Evolutionary conservation across 164 flowering plant species (phyloP).

Genomic region (Litsea cubeba): DNA sequence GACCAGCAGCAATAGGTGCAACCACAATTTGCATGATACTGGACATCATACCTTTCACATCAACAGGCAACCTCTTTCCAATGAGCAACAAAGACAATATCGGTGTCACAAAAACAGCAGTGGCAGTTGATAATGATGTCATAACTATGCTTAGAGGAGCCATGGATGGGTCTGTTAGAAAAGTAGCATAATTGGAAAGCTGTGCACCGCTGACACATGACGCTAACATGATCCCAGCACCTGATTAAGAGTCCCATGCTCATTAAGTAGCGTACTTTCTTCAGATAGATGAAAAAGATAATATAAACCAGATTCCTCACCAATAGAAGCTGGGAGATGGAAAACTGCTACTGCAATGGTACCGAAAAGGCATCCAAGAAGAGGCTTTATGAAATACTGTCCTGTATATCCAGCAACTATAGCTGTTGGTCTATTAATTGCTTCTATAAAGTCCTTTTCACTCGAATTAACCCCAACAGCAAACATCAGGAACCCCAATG

Average conservation of each 20-base stretch:
- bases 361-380: slow-evolving; percentile 79
- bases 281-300: neutral
- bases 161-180: slow-evolving; percentile 76
- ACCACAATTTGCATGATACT: slow-evolving; percentile 90
- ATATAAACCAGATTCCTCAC: slow-evolving; percentile 30
- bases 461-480: slow-evolving; percentile 87
- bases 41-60: slow-evolving; percentile 88
- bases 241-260: slow-evolving; percentile 34
- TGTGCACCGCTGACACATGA: slow-evolving; percentile 99
- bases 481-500: slow-evolving; percentile 97
- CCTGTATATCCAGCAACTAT: slow-evolving; percentile 83
- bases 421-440: slow-evolving; percentile 71
- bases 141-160: slow-evolving; percentile 98
- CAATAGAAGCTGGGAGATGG: slow-evolving; percentile 74
- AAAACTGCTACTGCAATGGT: slow-evolving; percentile 52
- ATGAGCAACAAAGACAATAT: slow-evolving; percentile 73
- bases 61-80: slow-evolving; percentile 89
- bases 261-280: slow-evolving; percentile 4
- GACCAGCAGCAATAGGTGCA: slow-evolving; percentile 79
- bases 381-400: slow-evolving; percentile 78
- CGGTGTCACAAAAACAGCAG: slow-evolving; percentile 86
- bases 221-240: slow-evolving; percentile 92
- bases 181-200: slow-evolving; percentile 95
- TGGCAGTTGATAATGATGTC: slow-evolving; percentile 93
- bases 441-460: slow-evolving; percentile 84